Conservation (phyloP, 345 rosid species). For the Rhodamnia argentea region DNA sequence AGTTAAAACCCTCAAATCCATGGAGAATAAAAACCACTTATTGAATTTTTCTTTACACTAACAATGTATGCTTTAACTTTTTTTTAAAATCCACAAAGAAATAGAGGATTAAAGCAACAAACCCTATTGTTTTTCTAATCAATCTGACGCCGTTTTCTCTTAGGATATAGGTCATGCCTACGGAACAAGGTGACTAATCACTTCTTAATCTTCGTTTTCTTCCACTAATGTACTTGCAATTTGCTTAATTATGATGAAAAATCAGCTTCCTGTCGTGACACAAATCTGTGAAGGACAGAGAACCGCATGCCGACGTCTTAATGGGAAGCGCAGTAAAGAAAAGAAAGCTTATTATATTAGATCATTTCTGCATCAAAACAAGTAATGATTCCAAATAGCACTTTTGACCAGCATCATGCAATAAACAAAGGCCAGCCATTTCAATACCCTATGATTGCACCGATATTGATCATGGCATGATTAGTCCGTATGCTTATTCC, state of each 20-base stretch:
- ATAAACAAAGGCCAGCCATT: background rate
- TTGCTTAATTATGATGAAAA: background rate
- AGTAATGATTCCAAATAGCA: background rate
- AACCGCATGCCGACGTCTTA: background rate
- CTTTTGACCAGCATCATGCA: background rate
- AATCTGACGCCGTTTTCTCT: background rate
- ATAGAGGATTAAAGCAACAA: background rate
- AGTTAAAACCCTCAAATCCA: background rate
- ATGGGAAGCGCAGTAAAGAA: background rate
- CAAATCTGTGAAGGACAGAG: background rate
- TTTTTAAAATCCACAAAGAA: background rate
- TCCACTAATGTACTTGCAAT: background rate
- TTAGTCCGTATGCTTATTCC: background rate
- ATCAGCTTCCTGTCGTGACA: background rate
- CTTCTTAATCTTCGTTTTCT: background rate
- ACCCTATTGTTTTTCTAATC: background rate
- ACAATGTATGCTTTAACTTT: background rate
- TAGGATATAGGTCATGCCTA: background rate
- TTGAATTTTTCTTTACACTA: background rate
- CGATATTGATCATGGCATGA: background rate
- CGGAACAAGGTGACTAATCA: background rate
- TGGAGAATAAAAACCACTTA: background rate
- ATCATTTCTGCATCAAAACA: background rate
- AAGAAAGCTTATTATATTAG: background rate
- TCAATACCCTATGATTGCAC: background rate